Evolutionary conservation across 768 basidiomycete species (phyloP).

Genomic region (Kwoniella shandongensis): DNA sequence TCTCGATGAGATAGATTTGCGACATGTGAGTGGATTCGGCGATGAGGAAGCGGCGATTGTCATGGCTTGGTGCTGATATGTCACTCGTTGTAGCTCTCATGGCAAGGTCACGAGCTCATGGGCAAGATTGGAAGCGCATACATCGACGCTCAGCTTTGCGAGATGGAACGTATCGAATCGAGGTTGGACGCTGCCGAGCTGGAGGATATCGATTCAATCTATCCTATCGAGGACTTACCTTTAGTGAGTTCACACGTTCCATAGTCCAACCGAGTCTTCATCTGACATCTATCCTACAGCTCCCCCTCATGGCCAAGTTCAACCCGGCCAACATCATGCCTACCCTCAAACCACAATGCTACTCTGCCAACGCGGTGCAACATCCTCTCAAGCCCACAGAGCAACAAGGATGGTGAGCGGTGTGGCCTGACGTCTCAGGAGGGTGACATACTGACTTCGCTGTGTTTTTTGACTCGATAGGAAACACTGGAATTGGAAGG

Average conservation of each 20-base stretch:
- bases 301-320: conserved; percentile 31
- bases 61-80: neutral
- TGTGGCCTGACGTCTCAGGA: neutral
- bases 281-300: conserved; percentile 11
- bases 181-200: conserved; percentile 3
- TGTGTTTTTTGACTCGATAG: conserved; percentile 17
- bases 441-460: neutral
- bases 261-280: neutral
- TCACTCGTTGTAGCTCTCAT: conserved; percentile 21
- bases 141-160: conserved; percentile 35
- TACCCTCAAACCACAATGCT: conserved; percentile 31
- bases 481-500: conserved; percentile 42
- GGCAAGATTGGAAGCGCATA: conserved; percentile 33
- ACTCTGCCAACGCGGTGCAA: conserved; percentile 30
- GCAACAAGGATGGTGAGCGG: conserved; percentile 36
- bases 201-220: conserved; percentile 19
- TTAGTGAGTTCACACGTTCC: conserved; percentile 20
- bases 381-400: conserved; percentile 28
- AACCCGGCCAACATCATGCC: conserved; percentile 18
- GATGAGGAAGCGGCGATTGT: neutral
- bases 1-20: conserved; percentile 36
- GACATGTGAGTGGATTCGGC: conserved; percentile 41
- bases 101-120: conserved; percentile 31
- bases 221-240: conserved; percentile 29
- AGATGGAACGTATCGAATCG: conserved; percentile 32